phyloP scores from a whole-genome alignment of 495 filamentous ascomycete species.

The Hypomontagnella submonticulosa region DNA sequence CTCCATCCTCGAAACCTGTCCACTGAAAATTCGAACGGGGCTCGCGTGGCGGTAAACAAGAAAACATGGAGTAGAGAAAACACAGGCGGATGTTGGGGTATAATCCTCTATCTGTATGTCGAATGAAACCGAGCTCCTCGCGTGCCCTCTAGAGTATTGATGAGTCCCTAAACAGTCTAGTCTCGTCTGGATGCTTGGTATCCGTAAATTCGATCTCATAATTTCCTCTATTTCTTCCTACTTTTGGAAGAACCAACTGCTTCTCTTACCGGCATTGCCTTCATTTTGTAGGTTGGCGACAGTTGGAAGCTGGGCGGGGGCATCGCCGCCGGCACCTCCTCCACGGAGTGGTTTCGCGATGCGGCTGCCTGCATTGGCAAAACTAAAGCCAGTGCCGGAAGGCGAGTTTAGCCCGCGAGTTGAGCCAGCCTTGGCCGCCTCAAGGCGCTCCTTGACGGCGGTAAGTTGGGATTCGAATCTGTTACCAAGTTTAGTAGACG shows the following conservation, averaged over 20 bases:
- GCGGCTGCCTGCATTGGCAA: conserved; percentile 76
- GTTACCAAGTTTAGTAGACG: conserved; percentile 32
- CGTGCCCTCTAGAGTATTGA: conserved; percentile 30
- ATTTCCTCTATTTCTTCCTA: conserved; percentile 30
- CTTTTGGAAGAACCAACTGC: conserved; percentile 69
- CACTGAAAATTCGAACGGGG: conserved; percentile 18
- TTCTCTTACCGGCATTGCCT: conserved; percentile 62
- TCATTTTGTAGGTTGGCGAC: conserved; percentile 64
- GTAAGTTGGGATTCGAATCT: conserved; percentile 98
- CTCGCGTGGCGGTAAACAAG: conserved; percentile 5
- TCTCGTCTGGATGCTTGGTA: conserved; percentile 21
- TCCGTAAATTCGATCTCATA: conserved; percentile 4
- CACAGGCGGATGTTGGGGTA: conserved; percentile 33
- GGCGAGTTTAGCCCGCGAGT: conserved; percentile 79
- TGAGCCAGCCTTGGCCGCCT: conserved; percentile 90
- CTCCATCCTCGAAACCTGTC: conserved; percentile 17
- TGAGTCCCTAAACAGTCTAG: conserved; percentile 34
- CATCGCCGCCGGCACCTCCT: conserved; percentile 68
- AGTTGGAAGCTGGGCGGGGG: conserved; percentile 59
- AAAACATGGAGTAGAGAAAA: conserved; percentile 23
- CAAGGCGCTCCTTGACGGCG: conserved; percentile 95
- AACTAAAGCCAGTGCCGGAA: conserved; percentile 76
- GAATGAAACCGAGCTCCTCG: conserved; percentile 32
- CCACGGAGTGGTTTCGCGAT: conserved; percentile 98
- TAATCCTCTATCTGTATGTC: conserved; percentile 44